Percentiles rank a stretch among this genome's conserved stretches.
Conservation (phyloP, 2,329 filamentous ascomycete genomes). For the Aureobasidium lini region DNA sequence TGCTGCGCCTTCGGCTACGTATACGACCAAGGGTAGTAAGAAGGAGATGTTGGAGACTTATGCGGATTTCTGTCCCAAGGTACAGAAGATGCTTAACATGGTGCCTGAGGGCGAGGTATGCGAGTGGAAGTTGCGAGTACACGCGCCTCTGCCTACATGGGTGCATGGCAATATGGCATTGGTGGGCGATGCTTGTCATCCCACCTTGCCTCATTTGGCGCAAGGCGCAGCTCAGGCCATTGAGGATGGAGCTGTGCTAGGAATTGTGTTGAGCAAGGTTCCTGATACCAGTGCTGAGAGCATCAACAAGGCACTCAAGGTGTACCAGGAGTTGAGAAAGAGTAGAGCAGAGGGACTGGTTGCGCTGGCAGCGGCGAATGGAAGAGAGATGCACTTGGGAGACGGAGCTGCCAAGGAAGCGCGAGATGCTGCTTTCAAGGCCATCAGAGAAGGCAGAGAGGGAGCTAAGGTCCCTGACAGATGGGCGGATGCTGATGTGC, state of each 20-base stretch:
- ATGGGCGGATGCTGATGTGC: constrained; percentile 46
- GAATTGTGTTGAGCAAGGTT: constrained; percentile 42
- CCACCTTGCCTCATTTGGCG: constrained; percentile 56
- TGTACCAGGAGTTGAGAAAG: constrained; percentile 52
- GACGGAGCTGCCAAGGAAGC: constrained; percentile 53
- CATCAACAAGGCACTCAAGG: constrained; percentile 46
- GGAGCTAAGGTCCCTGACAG: constrained; percentile 42
- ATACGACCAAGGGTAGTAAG: constrained; percentile 57
- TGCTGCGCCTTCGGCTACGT: constrained; percentile 50
- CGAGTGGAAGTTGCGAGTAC: constrained; percentile 58
- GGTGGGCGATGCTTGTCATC: constrained; percentile 55
- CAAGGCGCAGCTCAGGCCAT: constrained; percentile 60
- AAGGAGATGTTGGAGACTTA: constrained; percentile 54
- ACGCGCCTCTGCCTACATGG: constrained; percentile 57
- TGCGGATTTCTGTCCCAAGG: constrained; percentile 52
- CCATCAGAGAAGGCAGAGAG: constrained; percentile 33
- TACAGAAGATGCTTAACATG: constrained; percentile 53
- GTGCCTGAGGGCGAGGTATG: constrained; percentile 59
- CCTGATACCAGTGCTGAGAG: constrained; percentile 39
- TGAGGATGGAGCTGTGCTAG: constrained; percentile 54
- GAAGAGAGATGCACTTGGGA: constrained; percentile 49
- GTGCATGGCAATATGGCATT: constrained; percentile 46
- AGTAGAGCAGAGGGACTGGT: constrained; percentile 50
- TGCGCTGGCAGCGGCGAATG: constrained; percentile 48
- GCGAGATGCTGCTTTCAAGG: constrained; percentile 48